Evolutionary conservation across 2,329 filamentous ascomycete species (phyloP).

Genomic region (Fonsecaea pedrosoi): DNA sequence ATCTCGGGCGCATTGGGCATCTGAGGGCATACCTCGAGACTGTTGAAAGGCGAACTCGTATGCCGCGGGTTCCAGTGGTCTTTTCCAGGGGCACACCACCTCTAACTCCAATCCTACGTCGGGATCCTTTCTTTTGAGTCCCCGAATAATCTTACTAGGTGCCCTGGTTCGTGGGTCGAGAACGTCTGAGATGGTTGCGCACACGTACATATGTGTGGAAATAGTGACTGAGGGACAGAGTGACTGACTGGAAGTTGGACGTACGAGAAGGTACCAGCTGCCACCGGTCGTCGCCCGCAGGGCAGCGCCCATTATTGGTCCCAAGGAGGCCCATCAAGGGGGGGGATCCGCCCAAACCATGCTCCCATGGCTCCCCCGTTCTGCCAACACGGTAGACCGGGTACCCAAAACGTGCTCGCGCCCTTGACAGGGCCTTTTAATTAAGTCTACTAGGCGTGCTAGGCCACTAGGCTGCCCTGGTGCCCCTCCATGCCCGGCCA

Average conservation of each 20-base stretch:
- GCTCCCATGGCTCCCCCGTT: neutral
- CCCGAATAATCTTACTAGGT: conserved; percentile 5
- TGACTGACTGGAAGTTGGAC: neutral
- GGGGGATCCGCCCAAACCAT: neutral
- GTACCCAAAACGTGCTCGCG: conserved; percentile 15
- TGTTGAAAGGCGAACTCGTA: neutral
- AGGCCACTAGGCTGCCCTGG: conserved; percentile 6
- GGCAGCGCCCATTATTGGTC: neutral
- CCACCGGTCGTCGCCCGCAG: conserved; percentile 1
- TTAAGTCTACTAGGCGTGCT: neutral
- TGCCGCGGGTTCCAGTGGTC: neutral
- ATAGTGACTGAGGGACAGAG: neutral
- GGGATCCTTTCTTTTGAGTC: neutral
- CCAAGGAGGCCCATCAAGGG: neutral
- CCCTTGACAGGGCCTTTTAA: neutral
- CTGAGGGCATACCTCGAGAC: neutral
- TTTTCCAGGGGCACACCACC: neutral
- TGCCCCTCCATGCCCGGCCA: conserved; percentile 16
- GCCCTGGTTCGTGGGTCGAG: neutral
- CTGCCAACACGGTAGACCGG: conserved; percentile 5
- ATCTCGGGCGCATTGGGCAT: neutral
- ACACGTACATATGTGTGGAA: neutral
- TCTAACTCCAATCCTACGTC: neutral
- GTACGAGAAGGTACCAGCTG: conserved; percentile 1
- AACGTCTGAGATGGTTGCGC: neutral